phyloP scores from a whole-genome alignment of 1,284 basidiomycete species.

The Kalmanozyma brasiliensis region DNA sequence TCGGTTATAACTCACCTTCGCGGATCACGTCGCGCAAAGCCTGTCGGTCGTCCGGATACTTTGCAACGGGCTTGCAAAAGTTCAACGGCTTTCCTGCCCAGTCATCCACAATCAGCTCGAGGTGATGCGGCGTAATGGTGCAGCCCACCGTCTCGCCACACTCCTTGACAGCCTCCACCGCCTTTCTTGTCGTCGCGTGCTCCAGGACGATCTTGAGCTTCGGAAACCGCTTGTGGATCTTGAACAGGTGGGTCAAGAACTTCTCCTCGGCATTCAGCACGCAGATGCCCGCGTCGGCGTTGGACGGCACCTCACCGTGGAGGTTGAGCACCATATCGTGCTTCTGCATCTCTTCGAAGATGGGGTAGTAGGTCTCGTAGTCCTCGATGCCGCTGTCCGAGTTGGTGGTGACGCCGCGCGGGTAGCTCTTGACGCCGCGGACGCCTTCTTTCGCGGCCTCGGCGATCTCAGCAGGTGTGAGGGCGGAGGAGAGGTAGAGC shows the following conservation, averaged over 20 bases:
- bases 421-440: conserved; percentile 92
- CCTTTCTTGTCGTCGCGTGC: conserved; percentile 96
- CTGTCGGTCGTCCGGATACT: conserved; percentile 88
- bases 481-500: conserved; percentile 87
- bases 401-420: conserved; percentile 96
- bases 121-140: conserved; percentile 96
- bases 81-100: conserved; percentile 96
- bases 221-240: conserved; percentile 88
- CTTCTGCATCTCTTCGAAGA: conserved; percentile 95
- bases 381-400: conserved; percentile 96
- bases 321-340: conserved; percentile 93
- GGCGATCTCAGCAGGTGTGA: conserved; percentile 89
- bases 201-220: conserved; percentile 94
- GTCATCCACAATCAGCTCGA: conserved; percentile 92
- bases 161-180: conserved; percentile 77
- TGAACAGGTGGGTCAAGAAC: conserved; percentile 88
- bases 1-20: conserved; percentile 37
- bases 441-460: conserved; percentile 73
- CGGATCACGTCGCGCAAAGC: conserved; percentile 84
- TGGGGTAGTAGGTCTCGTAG: conserved; percentile 91
- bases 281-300: conserved; percentile 82
- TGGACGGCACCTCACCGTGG: conserved; percentile 97
- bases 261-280: conserved; percentile 91
- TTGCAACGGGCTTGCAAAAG: conserved; percentile 98
- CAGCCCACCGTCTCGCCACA: conserved; percentile 83